Base-by-base conservation (phyloP, 108 stramenopile genomes). In the Discostella stelligeroides region DNA sequence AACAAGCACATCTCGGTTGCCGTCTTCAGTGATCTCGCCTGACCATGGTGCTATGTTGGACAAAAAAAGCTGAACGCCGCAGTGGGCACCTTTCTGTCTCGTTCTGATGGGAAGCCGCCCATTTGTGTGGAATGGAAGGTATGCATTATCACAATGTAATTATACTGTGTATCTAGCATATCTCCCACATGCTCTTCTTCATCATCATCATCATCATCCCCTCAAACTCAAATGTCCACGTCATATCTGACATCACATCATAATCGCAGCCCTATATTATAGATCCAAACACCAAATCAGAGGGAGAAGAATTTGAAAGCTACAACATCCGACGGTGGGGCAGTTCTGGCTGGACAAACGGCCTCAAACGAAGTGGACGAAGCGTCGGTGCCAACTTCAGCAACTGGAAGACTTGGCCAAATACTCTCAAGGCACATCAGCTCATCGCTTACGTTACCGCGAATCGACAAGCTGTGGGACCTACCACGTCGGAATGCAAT, bases 11-110 rank as follows among this genome's bases (percentile, higher is more conserved):
- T 76, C 29, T 69, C 68, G 23, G 85, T 88, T 30, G 76, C 63
- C 4, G 85, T 91, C 10, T 88, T 81, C 68, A 69, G 65, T 12
- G 90, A 91, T 63, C 70, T 88, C 12, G 90, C 90, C 47, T 91
- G 90, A 87, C 90, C 90, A 18, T 91, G 90, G 91, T 76, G 89
- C 67, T 82, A 88, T 63, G 87, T 91, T 10, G 90, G 84, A 27
- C 81, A 91, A 59, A 84, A 86, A 68, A 80, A 86, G 13, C 75
- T 91, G 23, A 64, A 77, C 54, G 68, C 75, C 37, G 90, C 90
- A 20, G 66, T 91, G 42, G 57, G 62, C n/a, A 17, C 66, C 0
- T 88, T 85, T 37, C 48, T 39, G 38, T 58, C 73, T 27, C 42
- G 64, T 5, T 14, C 74, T 7, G 38, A 46, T 13, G 38, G 21